These are phyloP conservation scores for Polychaeton citri DNA, from an alignment of 2,329 filamentous ascomycete genomes.

Conservation along the genomic window DNA sequence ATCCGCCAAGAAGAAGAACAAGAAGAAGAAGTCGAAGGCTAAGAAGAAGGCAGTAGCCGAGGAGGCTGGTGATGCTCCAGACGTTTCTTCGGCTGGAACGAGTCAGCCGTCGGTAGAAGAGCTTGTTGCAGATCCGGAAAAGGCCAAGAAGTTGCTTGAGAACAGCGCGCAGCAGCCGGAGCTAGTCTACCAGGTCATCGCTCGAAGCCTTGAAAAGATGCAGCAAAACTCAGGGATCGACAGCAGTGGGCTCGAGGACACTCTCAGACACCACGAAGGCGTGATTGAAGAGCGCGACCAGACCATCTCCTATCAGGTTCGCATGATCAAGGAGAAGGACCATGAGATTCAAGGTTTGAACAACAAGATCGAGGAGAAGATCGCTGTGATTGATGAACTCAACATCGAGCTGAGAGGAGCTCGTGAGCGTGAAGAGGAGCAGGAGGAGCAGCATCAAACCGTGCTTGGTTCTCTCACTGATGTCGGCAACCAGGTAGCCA, in stretches of 20 bases:
- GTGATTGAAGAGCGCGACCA: slow-evolving; percentile 47
- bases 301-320: slow-evolving; percentile 57
- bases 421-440: slow-evolving; percentile 3
- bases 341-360: slow-evolving; percentile 79
- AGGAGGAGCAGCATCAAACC: slow-evolving; percentile 12
- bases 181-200: slow-evolving; percentile 6
- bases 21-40: slow-evolving; percentile 62
- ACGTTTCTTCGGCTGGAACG: slow-evolving; percentile 2
- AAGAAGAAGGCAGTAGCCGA: slow-evolving; percentile 54
- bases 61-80: slow-evolving; percentile 19
- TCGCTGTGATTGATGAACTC: slow-evolving; percentile 59
- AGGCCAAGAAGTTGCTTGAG: slow-evolving; percentile 8
- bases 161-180: slow-evolving; percentile 4
- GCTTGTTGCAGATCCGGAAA: slow-evolving; percentile 7
- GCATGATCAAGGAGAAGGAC: slow-evolving; percentile 64
- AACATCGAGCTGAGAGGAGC: slow-evolving; percentile 20
- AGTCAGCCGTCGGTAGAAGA: slow-evolving; percentile 7
- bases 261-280: slow-evolving; percentile 12
- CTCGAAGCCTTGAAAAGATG: slow-evolving; percentile 4
- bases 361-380: slow-evolving; percentile 64
- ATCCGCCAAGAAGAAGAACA: slow-evolving; percentile 56
- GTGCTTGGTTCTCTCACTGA: slow-evolving; percentile 13
- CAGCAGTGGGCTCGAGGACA: slow-evolving; percentile 9
- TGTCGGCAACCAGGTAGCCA: slow-evolving; percentile 13
- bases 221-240: slow-evolving; percentile 5